phyloP scores from a whole-genome alignment of 106 monocot species.

The Dioscorea alata region DNA sequence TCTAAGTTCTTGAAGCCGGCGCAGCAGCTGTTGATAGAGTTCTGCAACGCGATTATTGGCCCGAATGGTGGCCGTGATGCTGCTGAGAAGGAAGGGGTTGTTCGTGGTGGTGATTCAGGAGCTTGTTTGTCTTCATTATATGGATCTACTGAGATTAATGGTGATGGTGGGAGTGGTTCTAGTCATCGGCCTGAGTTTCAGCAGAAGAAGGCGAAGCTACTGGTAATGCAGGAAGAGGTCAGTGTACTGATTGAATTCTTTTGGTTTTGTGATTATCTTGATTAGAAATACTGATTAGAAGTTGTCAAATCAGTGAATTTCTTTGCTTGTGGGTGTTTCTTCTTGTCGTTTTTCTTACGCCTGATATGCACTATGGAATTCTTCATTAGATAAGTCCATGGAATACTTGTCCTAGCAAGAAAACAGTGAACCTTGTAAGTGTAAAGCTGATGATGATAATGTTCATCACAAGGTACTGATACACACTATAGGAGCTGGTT shows the following conservation, averaged over 20 bases:
- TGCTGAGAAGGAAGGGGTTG: not conserved
- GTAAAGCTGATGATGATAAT: too few relatives aligned
- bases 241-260: not conserved
- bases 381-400: too few relatives aligned
- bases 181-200: conserved; percentile 34
- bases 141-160: conserved; percentile 25
- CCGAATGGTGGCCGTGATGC: not conserved
- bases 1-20: conserved; percentile 58
- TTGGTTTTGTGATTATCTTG: too few relatives aligned
- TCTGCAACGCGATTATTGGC: conserved; percentile 27
- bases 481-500: too few relatives aligned
- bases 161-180: not conserved
- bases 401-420: too few relatives aligned
- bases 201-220: conserved; percentile 44
- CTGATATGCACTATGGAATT: too few relatives aligned
- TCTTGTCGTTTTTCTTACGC: too few relatives aligned
- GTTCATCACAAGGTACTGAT: too few relatives aligned
- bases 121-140: conserved; percentile 26
- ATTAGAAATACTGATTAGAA: too few relatives aligned
- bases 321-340: too few relatives aligned
- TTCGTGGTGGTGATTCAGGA: not conserved
- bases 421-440: too few relatives aligned
- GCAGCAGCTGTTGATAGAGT: conserved; percentile 47
- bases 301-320: too few relatives aligned
- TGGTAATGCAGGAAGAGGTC: conserved; percentile 65